These are phyloP conservation scores for Chalciporus sphaerocephalus DNA, from an alignment of 768 basidiomycete genomes.

Conservation along the genomic window DNA sequence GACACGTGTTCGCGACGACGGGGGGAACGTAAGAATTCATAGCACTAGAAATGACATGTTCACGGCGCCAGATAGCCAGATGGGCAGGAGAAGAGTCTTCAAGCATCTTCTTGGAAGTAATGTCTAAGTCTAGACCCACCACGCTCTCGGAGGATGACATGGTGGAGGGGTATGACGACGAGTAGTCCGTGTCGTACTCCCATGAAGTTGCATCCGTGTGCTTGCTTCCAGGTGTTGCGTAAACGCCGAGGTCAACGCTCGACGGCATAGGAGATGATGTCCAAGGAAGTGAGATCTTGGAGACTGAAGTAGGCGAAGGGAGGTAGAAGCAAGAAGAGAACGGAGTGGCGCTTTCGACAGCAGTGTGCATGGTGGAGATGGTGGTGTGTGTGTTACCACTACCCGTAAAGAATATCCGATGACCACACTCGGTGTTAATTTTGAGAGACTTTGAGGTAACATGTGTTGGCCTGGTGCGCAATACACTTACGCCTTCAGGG, in stretches of 20 bases:
- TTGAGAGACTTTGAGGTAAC: slow-evolving; percentile 44
- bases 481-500: slow-evolving; percentile 47
- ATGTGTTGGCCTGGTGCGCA: slow-evolving; percentile 35
- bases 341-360: slow-evolving; percentile 57
- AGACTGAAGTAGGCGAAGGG: slow-evolving; percentile 40
- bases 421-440: slow-evolving; percentile 51
- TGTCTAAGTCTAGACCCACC: slow-evolving; percentile 30
- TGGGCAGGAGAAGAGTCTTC: slow-evolving; percentile 30
- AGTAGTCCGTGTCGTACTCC: slow-evolving; percentile 45
- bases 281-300: slow-evolving; percentile 35
- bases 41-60: slow-evolving; percentile 22
- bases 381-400: slow-evolving; percentile 44
- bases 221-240: slow-evolving; percentile 42
- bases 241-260: slow-evolving; percentile 35
- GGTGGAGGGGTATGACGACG: slow-evolving; percentile 45
- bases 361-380: slow-evolving; percentile 70
- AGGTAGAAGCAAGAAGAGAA: slow-evolving; percentile 57
- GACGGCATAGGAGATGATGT: slow-evolving; percentile 34
- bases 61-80: slow-evolving; percentile 32
- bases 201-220: slow-evolving; percentile 50
- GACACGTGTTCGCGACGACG: slow-evolving; percentile 27
- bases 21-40: slow-evolving; percentile 25
- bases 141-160: slow-evolving; percentile 37
- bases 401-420: slow-evolving; percentile 34
- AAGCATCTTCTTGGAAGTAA: slow-evolving; percentile 29